These are phyloP conservation scores for Amphicarpaea edgeworthii DNA, from an alignment of 306 rosid genomes.

Conservation along the genomic window DNA sequence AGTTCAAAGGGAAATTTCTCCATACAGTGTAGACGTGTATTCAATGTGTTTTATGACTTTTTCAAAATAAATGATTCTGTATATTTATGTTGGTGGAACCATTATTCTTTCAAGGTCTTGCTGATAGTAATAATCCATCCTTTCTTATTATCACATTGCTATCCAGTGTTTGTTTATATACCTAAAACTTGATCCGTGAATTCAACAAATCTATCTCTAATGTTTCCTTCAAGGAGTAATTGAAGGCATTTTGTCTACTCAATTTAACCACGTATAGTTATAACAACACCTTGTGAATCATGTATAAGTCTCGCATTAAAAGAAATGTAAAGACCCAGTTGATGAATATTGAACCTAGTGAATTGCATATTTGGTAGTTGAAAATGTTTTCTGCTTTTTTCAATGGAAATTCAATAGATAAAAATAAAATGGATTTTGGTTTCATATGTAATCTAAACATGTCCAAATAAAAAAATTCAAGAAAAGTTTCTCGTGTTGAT, in stretches of 20 bases:
- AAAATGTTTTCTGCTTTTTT: too few species aligned
- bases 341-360: too few species aligned
- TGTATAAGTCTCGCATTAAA: neutral
- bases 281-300: neutral
- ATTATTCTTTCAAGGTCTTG: conserved; percentile 42
- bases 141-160: conserved; percentile 9
- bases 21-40: conserved; percentile 37
- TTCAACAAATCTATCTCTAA: neutral
- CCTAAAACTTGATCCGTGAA: neutral
- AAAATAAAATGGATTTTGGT: too few species aligned
- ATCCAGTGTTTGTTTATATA: conserved; percentile 19
- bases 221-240: conserved; percentile 2
- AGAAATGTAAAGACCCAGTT: too few species aligned
- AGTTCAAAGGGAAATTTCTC: conserved; percentile 2
- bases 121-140: conserved; percentile 37
- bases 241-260: neutral
- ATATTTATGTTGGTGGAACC: conserved; percentile 39
- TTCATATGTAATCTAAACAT: too few species aligned
- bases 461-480: too few species aligned
- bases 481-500: too few species aligned
- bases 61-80: conserved; percentile 37
- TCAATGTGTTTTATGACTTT: conserved; percentile 36
- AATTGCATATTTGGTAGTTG: too few species aligned
- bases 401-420: too few species aligned
- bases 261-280: conserved; percentile 4